Conservation (phyloP, 2,329 filamentous ascomycete species). For the Periconia macrospinosa region DNA sequence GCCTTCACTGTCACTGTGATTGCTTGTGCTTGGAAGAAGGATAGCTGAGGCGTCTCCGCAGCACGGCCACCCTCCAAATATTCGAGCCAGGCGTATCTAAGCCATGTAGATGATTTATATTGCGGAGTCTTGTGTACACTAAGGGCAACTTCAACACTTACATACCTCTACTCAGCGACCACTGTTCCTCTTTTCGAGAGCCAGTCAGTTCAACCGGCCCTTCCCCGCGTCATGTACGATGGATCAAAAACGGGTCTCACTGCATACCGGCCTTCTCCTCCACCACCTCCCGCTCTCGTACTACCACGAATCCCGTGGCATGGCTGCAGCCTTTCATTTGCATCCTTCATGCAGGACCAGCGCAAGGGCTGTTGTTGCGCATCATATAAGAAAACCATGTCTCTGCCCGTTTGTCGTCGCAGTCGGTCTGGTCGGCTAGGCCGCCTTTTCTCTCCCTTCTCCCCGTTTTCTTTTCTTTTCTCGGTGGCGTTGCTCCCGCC, state of each 20-base stretch:
- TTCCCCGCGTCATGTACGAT: conserved; percentile 3
- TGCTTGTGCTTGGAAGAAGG: too few species aligned
- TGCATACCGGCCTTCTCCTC: conserved; percentile 9
- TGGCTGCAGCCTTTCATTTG: neutral
- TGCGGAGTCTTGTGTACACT: too few species aligned
- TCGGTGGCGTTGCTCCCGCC: conserved; percentile 1
- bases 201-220: neutral
- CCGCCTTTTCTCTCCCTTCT: conserved; percentile 8
- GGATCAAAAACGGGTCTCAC: neutral
- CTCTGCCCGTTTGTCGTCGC: neutral
- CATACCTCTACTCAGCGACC: neutral
- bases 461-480: neutral
- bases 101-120: too few species aligned
- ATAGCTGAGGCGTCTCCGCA: too few species aligned
- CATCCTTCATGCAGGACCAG: conserved; percentile 28
- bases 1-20: too few species aligned
- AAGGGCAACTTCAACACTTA: too few species aligned
- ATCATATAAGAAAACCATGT: conserved; percentile 13
- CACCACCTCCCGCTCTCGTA: conserved; percentile 6
- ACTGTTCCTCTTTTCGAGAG: neutral
- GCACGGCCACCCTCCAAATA: too few species aligned
- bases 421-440: neutral
- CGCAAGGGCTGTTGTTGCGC: conserved; percentile 18
- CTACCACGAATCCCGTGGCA: conserved; percentile 9
- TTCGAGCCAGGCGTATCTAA: too few species aligned